Conservation (phyloP, 495 filamentous ascomycete species). For the Parmelia sp. region DNA sequence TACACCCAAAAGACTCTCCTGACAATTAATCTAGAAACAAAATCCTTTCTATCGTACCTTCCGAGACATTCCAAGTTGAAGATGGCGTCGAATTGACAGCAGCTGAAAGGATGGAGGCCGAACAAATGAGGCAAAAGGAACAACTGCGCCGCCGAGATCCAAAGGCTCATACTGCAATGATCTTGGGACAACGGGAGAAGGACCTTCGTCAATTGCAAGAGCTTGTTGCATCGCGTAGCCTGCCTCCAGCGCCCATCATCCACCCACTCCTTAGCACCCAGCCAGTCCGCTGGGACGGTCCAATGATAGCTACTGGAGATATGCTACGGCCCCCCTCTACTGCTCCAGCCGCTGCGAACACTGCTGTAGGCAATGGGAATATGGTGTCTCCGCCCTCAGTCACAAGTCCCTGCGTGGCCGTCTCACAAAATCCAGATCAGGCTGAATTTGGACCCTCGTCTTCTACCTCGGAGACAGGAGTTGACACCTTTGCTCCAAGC, state of each 20-base stretch:
- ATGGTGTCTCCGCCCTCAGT: neutral
- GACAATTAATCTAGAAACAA: neutral
- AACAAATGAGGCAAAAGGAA: slow-evolving; percentile 39
- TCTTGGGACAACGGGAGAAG: neutral
- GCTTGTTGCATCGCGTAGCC: neutral
- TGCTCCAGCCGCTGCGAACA: neutral
- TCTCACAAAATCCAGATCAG: neutral
- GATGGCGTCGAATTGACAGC: slow-evolving; percentile 50
- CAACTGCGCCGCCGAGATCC: slow-evolving; percentile 43
- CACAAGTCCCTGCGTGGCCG: too few species aligned
- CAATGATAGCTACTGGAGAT: neutral
- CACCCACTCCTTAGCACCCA: neutral
- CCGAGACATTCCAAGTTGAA: slow-evolving; percentile 52
- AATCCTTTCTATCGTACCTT: slow-evolving; percentile 51
- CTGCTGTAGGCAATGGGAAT: neutral
- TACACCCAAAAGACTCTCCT: slow-evolving; percentile 13
- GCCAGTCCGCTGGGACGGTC: neutral
- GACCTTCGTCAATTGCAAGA: neutral
- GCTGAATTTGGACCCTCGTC: neutral
- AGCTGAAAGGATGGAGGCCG: slow-evolving; percentile 47
- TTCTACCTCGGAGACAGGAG: neutral
- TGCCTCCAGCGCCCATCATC: neutral
- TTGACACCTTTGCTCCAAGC: neutral
- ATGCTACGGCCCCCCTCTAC: slow-evolving; percentile 1
- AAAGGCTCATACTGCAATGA: slow-evolving; percentile 29